A percentile compares a stretch with the other conserved stretches of the same genome.
Conservation (phyloP, 192 early-diverging fungal genomes). For the Geranomyces michiganensis region DNA sequence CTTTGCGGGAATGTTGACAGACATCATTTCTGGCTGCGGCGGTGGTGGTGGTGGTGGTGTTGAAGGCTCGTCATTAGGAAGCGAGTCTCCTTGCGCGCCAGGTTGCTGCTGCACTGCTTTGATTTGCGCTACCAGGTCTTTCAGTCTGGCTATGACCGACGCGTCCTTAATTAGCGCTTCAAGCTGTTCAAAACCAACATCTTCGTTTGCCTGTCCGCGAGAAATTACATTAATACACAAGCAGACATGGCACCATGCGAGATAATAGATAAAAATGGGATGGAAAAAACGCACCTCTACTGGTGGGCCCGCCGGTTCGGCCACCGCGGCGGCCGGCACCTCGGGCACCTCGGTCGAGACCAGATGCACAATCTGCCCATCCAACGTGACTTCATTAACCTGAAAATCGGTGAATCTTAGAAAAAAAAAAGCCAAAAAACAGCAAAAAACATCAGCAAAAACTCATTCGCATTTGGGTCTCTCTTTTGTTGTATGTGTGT, state of each 20-base stretch:
- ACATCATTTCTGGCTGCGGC: not conserved
- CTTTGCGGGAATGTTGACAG: conserved; percentile 43
- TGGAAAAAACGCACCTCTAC: too few relatives aligned
- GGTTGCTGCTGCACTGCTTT: conserved; percentile 32
- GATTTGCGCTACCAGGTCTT: conserved; percentile 15
- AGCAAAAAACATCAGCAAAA: not conserved
- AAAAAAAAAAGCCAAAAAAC: not conserved
- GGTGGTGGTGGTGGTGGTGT: not conserved
- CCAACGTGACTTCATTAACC: conserved; percentile 85
- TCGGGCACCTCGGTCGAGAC: conserved; percentile 30
- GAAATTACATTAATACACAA: too few relatives aligned
- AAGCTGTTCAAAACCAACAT: conserved; percentile 9
- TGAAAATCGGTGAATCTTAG: conserved; percentile 87
- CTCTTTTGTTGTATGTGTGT: not conserved
- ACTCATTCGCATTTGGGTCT: too few relatives aligned
- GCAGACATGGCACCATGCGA: not conserved
- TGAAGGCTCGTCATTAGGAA: not conserved
- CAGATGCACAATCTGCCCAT: conserved; percentile 75
- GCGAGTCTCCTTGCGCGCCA: conserved; percentile 32
- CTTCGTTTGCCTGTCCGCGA: conserved; percentile 3
- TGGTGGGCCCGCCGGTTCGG: not conserved
- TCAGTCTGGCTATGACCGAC: conserved; percentile 22
- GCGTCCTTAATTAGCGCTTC: conserved; percentile 16
- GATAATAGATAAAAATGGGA: too few relatives aligned
- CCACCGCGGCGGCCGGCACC: not conserved